Percentiles rank a stretch among this genome's conserved stretches.
Evolutionary conservation across 129 eudicot species (phyloP).

Genomic region (Chrysanthemum seticuspe): DNA sequence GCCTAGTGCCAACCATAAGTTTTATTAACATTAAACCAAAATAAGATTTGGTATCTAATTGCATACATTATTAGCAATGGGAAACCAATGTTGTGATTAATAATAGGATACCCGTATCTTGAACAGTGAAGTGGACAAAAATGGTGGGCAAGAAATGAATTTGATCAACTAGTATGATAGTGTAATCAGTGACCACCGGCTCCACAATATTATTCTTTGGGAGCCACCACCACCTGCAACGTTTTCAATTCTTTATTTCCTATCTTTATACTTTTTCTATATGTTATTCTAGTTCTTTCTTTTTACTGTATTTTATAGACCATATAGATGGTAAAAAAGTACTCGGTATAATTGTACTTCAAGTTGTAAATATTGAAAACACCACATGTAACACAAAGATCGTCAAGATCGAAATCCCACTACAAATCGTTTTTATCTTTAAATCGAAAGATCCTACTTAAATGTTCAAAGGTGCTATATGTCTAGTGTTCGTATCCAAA

Average conservation of each 20-base stretch:
- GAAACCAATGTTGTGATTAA: neutral
- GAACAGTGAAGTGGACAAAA: conserved; percentile 33
- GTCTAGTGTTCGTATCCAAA: too few species aligned
- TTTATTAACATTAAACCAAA: too few species aligned
- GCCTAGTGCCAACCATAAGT: too few species aligned
- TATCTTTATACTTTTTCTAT: neutral
- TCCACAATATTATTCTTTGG: conserved; percentile 37
- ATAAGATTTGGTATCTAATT: neutral
- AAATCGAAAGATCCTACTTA: too few species aligned
- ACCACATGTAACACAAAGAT: too few species aligned
- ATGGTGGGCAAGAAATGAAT: conserved; percentile 38
- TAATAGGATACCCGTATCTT: conserved; percentile 25
- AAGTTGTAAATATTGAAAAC: too few species aligned
- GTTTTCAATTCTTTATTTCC: neutral
- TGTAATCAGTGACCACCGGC: conserved; percentile 37
- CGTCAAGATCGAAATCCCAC: too few species aligned
- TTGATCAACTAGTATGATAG: conserved; percentile 34
- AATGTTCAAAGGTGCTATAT: too few species aligned
- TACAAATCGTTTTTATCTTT: too few species aligned
- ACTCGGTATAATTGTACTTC: too few species aligned
- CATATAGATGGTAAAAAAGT: too few species aligned
- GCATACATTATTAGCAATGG: neutral
- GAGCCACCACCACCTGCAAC: conserved; percentile 29
- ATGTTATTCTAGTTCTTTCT: neutral
- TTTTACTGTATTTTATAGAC: neutral